Percentiles rank a stretch among this genome's conserved stretches.
These are phyloP conservation scores for Phytophthora pistaciae DNA, from an alignment of 352 stramenopile genomes.

Conservation along the genomic window DNA sequence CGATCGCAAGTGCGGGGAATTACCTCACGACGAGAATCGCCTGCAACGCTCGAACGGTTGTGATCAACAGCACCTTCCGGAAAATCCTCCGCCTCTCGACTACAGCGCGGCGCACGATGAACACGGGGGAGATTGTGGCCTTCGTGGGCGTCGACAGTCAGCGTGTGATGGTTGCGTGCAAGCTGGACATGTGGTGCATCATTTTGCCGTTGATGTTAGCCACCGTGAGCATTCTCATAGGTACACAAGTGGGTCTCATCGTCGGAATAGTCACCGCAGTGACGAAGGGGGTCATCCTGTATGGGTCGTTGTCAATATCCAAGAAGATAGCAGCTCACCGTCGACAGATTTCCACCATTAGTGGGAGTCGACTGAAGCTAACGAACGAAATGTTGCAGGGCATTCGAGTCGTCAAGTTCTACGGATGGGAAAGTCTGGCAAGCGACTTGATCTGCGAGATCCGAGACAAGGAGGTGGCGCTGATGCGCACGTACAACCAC, in stretches of 20 bases:
- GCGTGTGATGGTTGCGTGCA: constrained; percentile 33
- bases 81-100: constrained; percentile 61
- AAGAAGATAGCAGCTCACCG: constrained; percentile 21
- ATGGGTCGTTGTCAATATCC: not conserved
- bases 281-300: constrained; percentile 23
- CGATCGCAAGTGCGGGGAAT: constrained; percentile 46
- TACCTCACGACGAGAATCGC: constrained; percentile 49
- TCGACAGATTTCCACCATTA: constrained; percentile 23
- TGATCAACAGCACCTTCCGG: constrained; percentile 61
- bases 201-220: too few relatives aligned
- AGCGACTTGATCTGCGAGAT: constrained; percentile 33
- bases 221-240: constrained; percentile 12
- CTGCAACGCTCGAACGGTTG: constrained; percentile 56
- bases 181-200: constrained; percentile 12
- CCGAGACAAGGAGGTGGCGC: constrained; percentile 41
- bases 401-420: constrained; percentile 90
- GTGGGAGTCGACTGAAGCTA: constrained; percentile 86
- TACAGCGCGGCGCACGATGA: constrained; percentile 47
- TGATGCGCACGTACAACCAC: constrained; percentile 39
- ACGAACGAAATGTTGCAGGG: constrained; percentile 92
- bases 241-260: constrained; percentile 22
- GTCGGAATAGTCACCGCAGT: constrained; percentile 1
- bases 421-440: constrained; percentile 69
- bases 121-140: constrained; percentile 59
- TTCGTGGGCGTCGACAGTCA: constrained; percentile 49